Conservation (phyloP, 2,329 filamentous ascomycete species). For the Fusarium udum region DNA sequence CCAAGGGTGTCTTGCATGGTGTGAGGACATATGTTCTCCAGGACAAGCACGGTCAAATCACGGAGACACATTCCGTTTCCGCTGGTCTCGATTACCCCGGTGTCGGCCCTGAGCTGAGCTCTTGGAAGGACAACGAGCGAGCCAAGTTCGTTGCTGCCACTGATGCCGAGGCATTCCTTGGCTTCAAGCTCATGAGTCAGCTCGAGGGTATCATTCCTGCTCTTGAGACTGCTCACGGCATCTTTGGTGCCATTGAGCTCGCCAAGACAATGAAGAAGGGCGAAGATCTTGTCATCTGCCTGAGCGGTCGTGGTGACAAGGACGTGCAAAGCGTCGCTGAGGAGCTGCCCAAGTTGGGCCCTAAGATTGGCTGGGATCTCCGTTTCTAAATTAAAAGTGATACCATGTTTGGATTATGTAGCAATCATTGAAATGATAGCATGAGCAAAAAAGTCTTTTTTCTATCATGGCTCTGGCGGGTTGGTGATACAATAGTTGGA, state of each 20-base stretch:
- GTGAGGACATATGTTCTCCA: slow-evolving; percentile 96
- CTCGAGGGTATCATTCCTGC: slow-evolving; percentile 97
- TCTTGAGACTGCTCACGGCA: slow-evolving; percentile 90
- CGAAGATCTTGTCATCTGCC: slow-evolving; percentile 90
- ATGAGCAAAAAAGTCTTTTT: slow-evolving; percentile 24
- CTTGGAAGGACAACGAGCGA: slow-evolving; percentile 90
- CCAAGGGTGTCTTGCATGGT: slow-evolving; percentile 93
- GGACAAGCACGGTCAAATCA: slow-evolving; percentile 90
- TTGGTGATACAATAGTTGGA: slow-evolving; percentile 39
- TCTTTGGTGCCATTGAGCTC: slow-evolving; percentile 87
- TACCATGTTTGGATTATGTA: slow-evolving; percentile 28
- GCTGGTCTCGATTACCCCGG: slow-evolving; percentile 97
- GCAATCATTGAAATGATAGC: slow-evolving; percentile 20
- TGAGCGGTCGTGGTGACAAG: slow-evolving; percentile 95
- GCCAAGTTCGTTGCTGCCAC: slow-evolving; percentile 92
- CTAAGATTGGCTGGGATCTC: slow-evolving; percentile 81
- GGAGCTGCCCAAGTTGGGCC: slow-evolving; percentile 87
- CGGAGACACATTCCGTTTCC: slow-evolving; percentile 94
- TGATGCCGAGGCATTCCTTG: slow-evolving; percentile 87
- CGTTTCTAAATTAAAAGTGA: slow-evolving; percentile 56
- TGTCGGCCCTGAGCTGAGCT: slow-evolving; percentile 89
- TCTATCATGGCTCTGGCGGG: slow-evolving; percentile 26
- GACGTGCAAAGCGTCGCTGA: slow-evolving; percentile 98
- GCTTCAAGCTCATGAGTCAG: slow-evolving; percentile 85
- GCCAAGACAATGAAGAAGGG: slow-evolving; percentile 92